A percentile compares a stretch with the other conserved stretches of the same genome.
Conservation (phyloP, 1,139 yeast genomes). For the Magnusiomyces fungicola region DNA sequence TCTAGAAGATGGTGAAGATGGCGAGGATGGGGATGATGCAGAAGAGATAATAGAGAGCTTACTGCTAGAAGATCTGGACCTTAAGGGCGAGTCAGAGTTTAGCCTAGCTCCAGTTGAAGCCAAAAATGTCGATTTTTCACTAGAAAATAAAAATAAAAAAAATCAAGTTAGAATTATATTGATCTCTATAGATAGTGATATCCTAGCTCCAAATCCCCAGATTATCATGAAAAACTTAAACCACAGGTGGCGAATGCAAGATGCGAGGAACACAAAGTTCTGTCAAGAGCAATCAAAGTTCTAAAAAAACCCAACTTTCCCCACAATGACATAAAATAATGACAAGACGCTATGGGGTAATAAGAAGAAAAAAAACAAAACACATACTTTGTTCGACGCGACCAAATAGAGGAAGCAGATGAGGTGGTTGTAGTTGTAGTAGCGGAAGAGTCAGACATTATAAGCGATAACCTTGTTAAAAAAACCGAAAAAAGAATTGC, state of each 20-base stretch:
- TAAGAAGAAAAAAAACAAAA: neutral
- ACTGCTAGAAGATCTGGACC: neutral
- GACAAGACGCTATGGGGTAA: neutral
- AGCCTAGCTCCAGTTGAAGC: conserved; percentile 22
- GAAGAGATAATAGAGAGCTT: neutral
- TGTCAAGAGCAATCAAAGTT: no score
- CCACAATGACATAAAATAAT: no score
- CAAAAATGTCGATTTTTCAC: conserved; percentile 24
- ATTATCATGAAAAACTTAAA: no score
- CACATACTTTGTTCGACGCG: conserved; percentile 22
- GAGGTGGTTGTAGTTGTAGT: conserved; percentile 11
- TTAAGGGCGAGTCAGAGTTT: neutral
- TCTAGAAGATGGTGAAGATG: neutral
- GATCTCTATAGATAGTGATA: neutral
- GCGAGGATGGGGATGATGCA: neutral
- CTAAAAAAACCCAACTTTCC: no score
- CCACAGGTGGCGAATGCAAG: no score
- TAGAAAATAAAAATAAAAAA: conserved; percentile 5
- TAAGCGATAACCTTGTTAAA: neutral
- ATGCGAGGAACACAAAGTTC: no score
- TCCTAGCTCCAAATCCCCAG: no score
- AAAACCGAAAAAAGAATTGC: neutral
- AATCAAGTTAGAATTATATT: conserved; percentile 2
- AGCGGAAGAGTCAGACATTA: conserved; percentile 9
- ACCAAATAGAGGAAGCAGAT: conserved; percentile 21